Conservation (phyloP, 306 rosid species). For the Cucumis melo region DNA sequence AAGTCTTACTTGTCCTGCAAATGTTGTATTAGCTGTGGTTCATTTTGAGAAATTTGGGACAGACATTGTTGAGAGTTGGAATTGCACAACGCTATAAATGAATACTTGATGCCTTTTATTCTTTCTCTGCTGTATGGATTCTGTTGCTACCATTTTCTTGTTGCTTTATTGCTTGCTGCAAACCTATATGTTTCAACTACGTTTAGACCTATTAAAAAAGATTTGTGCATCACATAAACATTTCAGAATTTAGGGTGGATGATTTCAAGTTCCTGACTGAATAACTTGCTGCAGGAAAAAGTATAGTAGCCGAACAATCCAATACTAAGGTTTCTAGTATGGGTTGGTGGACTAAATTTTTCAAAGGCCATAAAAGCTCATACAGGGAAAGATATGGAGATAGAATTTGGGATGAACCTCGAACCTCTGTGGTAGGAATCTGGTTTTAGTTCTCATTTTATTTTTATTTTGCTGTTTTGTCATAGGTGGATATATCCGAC, state of each 20-base stretch:
- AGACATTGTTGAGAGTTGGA: not conserved
- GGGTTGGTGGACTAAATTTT: slow-evolving; percentile 75
- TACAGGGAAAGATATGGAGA: slow-evolving; percentile 34
- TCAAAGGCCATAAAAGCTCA: slow-evolving; percentile 47
- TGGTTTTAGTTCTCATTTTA: not conserved
- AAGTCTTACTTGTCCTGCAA: not conserved
- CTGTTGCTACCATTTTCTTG: not conserved
- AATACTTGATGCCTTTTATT: not conserved
- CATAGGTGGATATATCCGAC: not conserved
- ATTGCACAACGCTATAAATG: not conserved
- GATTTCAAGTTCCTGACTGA: not conserved
- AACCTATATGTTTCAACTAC: not conserved
- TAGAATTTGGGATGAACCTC: slow-evolving; percentile 39
- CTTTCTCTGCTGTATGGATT: not conserved
- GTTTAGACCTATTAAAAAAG: not conserved
- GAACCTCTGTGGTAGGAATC: slow-evolving; percentile 36
- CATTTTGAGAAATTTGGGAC: not conserved
- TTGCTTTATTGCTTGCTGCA: not conserved
- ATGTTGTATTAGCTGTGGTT: not conserved
- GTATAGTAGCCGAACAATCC: slow-evolving; percentile 14
- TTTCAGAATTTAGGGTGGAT: not conserved
- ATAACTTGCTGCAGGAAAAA: slow-evolving; percentile 23
- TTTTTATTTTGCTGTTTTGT: not conserved
- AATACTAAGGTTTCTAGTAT: slow-evolving; percentile 14
- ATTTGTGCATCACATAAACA: not conserved